Evolutionary conservation across 129 eudicot species (phyloP).

Genomic region (Pseudognaphalium luteoalbum): DNA sequence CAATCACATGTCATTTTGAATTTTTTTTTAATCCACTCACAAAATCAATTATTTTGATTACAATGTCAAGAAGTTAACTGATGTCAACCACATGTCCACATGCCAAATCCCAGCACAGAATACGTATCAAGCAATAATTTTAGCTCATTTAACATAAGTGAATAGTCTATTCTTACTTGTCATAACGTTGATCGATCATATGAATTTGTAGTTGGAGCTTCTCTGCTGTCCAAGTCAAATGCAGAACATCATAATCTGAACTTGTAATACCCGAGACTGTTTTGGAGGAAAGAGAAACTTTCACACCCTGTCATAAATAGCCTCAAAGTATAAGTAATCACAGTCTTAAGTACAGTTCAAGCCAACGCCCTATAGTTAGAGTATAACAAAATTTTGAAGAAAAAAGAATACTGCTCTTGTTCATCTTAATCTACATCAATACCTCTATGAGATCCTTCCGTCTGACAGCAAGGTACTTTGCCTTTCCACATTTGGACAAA

Average conservation of each 20-base stretch:
- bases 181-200: slow-evolving; percentile 60
- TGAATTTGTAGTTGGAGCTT: slow-evolving; percentile 78
- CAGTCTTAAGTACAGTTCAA: slow-evolving; percentile 13
- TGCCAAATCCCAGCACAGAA: not conserved
- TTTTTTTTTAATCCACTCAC: not conserved
- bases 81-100: not conserved
- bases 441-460: slow-evolving; percentile 68
- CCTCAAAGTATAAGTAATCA: slow-evolving; percentile 11
- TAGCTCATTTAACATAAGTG: not conserved
- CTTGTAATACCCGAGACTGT: slow-evolving; percentile 45
- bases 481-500: slow-evolving; percentile 63
- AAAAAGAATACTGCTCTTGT: not conserved
- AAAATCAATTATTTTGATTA: not conserved
- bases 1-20: slow-evolving; percentile 1
- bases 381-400: no score
- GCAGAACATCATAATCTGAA: slow-evolving; percentile 62
- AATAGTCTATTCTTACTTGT: slow-evolving; percentile 46
- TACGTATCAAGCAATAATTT: slow-evolving; percentile 1
- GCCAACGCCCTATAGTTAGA: not conserved
- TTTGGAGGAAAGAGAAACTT: slow-evolving; percentile 64
- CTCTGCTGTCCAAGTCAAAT: slow-evolving; percentile 74
- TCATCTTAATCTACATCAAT: slow-evolving; percentile 17
- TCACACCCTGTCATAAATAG: slow-evolving; percentile 64
- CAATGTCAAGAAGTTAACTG: not conserved
- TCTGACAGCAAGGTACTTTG: slow-evolving; percentile 46